These are phyloP conservation scores for Bryoerythrophyllum caledonicum DNA, from an alignment of 225 moss, liverwort and hornwort genomes.

Conservation along the genomic window DNA sequence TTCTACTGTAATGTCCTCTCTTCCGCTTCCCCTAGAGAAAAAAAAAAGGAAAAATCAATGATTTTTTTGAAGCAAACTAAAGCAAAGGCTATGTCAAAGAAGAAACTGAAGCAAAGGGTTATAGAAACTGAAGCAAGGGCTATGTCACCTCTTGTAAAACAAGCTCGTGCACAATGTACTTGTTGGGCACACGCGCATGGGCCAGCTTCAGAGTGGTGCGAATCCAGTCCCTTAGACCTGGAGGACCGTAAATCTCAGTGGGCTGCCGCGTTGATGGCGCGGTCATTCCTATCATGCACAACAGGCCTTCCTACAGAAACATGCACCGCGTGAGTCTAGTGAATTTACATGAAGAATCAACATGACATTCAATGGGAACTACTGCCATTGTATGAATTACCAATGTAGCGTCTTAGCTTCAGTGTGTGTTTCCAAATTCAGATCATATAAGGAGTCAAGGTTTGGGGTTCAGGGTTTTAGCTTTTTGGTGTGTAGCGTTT, in stretches of 20 bases:
- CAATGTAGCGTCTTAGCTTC: too few species aligned
- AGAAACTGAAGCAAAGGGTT: too few species aligned
- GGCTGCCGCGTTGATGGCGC: conserved; percentile 65
- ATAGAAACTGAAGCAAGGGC: neutral
- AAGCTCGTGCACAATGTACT: conserved; percentile 91
- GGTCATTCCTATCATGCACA: conserved; percentile 95
- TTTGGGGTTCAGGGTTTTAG: too few species aligned
- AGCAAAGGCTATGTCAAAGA: neutral
- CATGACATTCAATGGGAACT: conserved; percentile 8
- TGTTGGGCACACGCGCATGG: conserved; percentile 79
- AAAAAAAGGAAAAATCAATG: neutral
- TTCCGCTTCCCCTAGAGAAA: conserved; percentile 51
- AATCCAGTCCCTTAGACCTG: conserved; percentile 86
- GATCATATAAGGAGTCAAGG: too few species aligned
- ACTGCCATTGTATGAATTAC: neutral
- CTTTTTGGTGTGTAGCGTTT: too few species aligned
- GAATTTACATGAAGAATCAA: neutral
- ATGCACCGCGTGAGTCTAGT: conserved; percentile 29
- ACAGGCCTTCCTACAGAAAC: conserved; percentile 86
- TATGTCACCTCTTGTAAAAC: conserved; percentile 59
- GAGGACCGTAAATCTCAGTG: conserved; percentile 83
- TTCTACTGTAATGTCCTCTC: conserved; percentile 36
- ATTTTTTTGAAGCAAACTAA: neutral
- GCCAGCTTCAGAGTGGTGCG: conserved; percentile 83
- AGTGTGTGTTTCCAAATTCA: neutral